These are phyloP conservation scores for Colletotrichum paranaense DNA, from an alignment of 2,329 filamentous ascomycete genomes.

Conservation along the genomic window DNA sequence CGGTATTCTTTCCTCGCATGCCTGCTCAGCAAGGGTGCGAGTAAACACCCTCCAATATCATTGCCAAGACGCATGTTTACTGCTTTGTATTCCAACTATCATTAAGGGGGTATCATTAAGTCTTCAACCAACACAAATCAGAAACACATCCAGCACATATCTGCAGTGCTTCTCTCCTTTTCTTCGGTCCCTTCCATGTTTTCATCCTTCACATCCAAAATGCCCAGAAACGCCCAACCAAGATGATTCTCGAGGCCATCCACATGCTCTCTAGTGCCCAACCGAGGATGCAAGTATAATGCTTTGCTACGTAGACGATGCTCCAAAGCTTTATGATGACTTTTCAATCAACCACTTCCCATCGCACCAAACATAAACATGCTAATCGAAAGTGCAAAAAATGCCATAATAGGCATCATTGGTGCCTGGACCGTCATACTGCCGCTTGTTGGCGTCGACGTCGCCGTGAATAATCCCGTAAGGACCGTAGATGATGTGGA, in stretches of 20 bases:
- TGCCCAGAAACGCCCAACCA: background rate
- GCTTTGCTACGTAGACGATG: background rate
- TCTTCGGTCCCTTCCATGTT: background rate
- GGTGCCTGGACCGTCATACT: background rate
- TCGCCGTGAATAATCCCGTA: conserved; percentile 50
- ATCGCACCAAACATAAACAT: background rate
- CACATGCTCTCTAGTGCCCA: background rate
- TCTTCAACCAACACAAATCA: background rate
- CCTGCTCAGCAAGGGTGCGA: too few species aligned
- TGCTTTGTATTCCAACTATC: background rate
- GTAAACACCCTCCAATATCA: background rate
- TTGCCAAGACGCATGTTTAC: background rate
- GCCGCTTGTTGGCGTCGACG: conserved; percentile 43
- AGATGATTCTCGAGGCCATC: background rate
- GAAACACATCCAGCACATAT: background rate
- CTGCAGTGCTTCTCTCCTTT: background rate
- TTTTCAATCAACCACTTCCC: background rate
- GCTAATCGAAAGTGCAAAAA: conserved; percentile 40
- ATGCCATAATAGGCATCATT: conserved; percentile 19
- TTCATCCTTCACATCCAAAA: background rate
- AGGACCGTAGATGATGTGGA: conserved; percentile 37
- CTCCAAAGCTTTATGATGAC: background rate
- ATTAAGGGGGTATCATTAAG: conserved; percentile 12
- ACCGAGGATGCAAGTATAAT: background rate
- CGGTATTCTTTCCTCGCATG: too few species aligned